phyloP scores from a whole-genome alignment of 495 filamentous ascomycete genomes.

The Penicillium taxi region DNA sequence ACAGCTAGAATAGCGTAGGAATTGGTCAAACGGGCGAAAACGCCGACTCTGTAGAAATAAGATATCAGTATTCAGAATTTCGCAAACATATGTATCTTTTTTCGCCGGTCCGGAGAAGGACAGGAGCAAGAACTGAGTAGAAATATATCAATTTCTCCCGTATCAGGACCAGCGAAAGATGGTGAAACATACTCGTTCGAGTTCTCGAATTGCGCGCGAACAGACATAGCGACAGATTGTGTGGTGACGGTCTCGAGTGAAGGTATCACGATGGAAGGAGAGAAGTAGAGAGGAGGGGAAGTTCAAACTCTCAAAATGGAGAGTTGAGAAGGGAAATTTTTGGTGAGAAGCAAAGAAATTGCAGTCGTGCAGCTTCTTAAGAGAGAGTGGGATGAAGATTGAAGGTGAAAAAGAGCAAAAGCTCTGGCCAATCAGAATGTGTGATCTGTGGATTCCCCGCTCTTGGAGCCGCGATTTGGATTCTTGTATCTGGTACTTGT shows the following conservation, averaged over 20 bases:
- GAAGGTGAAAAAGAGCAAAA: constrained; percentile 18
- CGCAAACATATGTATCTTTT: background rate
- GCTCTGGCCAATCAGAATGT: constrained; percentile 17
- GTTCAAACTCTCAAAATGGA: background rate
- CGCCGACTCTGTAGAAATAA: constrained; percentile 64
- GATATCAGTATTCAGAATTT: background rate
- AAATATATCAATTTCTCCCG: background rate
- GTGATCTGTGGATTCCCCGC: constrained; percentile 4
- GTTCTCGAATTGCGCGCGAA: constrained; percentile 91
- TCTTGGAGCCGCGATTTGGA: constrained; percentile 9
- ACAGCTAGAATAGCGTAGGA: constrained; percentile 88
- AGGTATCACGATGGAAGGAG: constrained; percentile 6
- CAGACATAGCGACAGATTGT: too few relatives aligned
- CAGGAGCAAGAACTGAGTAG: background rate
- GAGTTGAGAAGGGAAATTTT: constrained; percentile 2
- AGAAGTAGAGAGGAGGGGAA: background rate
- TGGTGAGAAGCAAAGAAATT: background rate
- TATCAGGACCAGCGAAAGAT: too few relatives aligned
- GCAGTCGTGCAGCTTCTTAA: background rate
- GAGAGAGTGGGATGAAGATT: constrained; percentile 16
- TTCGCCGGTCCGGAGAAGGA: background rate
- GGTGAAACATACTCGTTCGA: constrained; percentile 76
- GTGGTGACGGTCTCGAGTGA: constrained; percentile 9
- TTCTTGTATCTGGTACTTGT: constrained; percentile 12
- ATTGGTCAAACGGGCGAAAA: constrained; percentile 93